Conservation (phyloP, 1,284 basidiomycete genomes). For the Caloboletus firmus region DNA sequence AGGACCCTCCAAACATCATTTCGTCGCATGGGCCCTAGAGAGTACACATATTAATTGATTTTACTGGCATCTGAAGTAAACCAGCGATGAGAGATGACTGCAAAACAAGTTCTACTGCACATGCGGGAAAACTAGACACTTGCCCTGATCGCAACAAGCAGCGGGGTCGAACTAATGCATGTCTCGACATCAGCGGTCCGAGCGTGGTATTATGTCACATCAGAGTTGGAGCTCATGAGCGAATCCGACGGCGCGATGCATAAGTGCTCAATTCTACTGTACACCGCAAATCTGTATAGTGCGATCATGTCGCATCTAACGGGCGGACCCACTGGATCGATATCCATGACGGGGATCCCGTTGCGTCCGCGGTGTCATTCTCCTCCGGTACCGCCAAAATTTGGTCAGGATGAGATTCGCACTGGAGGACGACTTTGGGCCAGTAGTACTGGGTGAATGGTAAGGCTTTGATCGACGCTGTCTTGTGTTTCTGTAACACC, state of each 20-base stretch:
- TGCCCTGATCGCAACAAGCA: not conserved
- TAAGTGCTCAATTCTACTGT: not conserved
- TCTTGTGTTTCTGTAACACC: constrained; percentile 12
- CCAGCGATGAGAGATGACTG: not conserved
- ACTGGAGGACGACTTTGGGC: constrained; percentile 45
- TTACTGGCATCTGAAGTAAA: not conserved
- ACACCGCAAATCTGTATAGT: not conserved
- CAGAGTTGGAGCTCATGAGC: not conserved
- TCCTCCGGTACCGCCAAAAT: constrained; percentile 22
- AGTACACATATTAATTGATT: not conserved
- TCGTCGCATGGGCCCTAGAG: no score
- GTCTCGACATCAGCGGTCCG: not conserved
- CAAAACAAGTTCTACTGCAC: not conserved
- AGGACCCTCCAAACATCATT: no score
- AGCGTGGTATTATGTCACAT: not conserved
- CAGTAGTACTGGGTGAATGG: constrained; percentile 46
- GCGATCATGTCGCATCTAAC: constrained; percentile 40
- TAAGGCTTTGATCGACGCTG: constrained; percentile 35
- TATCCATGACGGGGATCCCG: constrained; percentile 44
- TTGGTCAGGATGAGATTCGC: constrained; percentile 19
- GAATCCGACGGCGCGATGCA: not conserved
- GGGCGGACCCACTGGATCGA: constrained; percentile 47
- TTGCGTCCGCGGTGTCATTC: not conserved
- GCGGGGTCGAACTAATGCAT: not conserved
- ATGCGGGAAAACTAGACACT: not conserved